These are phyloP conservation scores for Stereocaulon alpinum DNA, from an alignment of 495 filamentous ascomycete genomes.

Conservation along the genomic window DNA sequence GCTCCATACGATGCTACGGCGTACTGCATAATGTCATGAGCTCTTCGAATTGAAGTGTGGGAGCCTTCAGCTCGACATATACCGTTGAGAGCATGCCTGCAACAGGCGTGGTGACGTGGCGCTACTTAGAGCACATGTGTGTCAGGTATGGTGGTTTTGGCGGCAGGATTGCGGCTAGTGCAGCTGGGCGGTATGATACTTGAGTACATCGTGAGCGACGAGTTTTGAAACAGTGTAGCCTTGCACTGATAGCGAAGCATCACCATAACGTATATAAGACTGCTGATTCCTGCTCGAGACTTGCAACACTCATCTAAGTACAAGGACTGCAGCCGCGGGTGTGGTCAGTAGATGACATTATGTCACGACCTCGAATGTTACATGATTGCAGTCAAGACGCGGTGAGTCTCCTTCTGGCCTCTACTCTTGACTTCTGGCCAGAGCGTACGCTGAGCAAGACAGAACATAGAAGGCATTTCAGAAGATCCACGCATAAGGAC, in stretches of 20 bases:
- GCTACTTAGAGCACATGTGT: neutral
- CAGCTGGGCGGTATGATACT: neutral
- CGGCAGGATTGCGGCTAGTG: neutral
- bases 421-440: no score
- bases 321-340: neutral
- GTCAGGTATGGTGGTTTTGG: neutral
- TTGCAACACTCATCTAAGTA: neutral
- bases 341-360: neutral
- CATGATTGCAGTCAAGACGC: neutral
- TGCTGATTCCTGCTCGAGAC: neutral
- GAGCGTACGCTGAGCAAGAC: neutral
- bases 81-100: neutral
- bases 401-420: neutral
- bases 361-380: neutral
- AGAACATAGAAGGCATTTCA: neutral
- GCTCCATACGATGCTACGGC: neutral
- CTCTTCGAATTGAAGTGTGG: neutral
- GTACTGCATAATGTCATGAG: neutral
- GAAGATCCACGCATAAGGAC: neutral
- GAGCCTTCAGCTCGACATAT: neutral
- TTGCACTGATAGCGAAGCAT: neutral
- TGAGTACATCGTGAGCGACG: neutral
- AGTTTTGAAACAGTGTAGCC: neutral
- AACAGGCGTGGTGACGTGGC: slow-evolving; percentile 1
- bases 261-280: neutral